Base-by-base conservation (phyloP, 441 rosid genomes). In the Eugenia klotzschiana region DNA sequence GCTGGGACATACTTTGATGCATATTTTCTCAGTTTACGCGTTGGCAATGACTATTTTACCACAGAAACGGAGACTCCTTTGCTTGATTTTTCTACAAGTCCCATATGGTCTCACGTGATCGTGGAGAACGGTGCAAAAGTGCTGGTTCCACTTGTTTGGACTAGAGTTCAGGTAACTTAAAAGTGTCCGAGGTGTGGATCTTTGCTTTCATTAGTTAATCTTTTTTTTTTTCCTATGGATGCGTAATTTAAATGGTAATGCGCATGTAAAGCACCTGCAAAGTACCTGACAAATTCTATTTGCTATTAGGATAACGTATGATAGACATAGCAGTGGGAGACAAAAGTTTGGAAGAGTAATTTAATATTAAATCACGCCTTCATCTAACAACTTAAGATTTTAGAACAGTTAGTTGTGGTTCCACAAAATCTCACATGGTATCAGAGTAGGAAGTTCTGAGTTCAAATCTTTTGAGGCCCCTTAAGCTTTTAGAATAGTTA, bases 1-100 rank as follows among this genome's bases (percentile, higher is more conserved):
- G 99, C 99, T 89, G 99, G 99, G 87, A 97, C 99, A 15, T 93
- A 90, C 82, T 97, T 95, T 80, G 94, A 97, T 94, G 94, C 94
- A 85, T 92, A 94, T 89, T 88, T 95, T 83, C 88, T 89, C 82
- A 94, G 99, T 90, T 88, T 97, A 87, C 92, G 97, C 87, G 98
- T 97, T 84, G 92, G 95, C 86, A 97, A 97, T 84, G 97, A 94
- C 88, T 91, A 94, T 83, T 83, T 93, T 86, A 91, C 95, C 33
- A 95, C 99, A 46, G 97, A 95, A 86, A 95, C 99, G 50, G 98
- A 95, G 85, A 97, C 99, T 77, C 98, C 98, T 85, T 89, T 95
- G 89, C 98, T 95, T 46, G 98, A 91, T 90, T 97, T 97, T 88
- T 93, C 99, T 82, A 95, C 95, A 83, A 89, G 89, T 81, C 97